Percentiles rank a stretch among this genome's conserved stretches.
phyloP scores from a whole-genome alignment of 495 filamentous ascomycete genomes.

The Copromyces sp. region DNA sequence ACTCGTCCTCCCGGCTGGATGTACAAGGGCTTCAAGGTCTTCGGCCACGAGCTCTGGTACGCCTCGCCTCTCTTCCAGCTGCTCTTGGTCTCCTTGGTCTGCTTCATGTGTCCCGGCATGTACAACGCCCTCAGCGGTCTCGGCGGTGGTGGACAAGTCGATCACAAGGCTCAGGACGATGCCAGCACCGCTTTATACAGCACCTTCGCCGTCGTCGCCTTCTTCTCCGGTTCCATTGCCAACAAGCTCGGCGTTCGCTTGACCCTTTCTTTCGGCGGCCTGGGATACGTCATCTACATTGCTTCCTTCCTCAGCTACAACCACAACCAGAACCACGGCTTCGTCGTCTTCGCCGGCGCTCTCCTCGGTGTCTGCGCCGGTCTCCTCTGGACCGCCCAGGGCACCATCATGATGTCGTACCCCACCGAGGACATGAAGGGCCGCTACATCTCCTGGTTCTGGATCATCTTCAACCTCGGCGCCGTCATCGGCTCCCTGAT shows the following conservation, averaged over 20 bases:
- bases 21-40: slow-evolving; percentile 54
- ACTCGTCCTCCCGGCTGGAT: slow-evolving; percentile 48
- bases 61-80: slow-evolving; percentile 68
- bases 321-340: slow-evolving; percentile 63
- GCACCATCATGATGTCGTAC: slow-evolving; percentile 93
- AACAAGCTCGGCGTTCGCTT: slow-evolving; percentile 65
- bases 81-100: slow-evolving; percentile 69
- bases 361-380: slow-evolving; percentile 72
- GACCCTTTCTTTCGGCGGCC: slow-evolving; percentile 68
- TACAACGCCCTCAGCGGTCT: slow-evolving; percentile 71
- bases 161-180: slow-evolving; percentile 53
- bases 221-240: slow-evolving; percentile 73
- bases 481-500: slow-evolving; percentile 84
- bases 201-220: slow-evolving; percentile 78
- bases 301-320: slow-evolving; percentile 72
- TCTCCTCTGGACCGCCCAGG: slow-evolving; percentile 84
- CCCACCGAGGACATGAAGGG: slow-evolving; percentile 75
- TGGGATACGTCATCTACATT: slow-evolving; percentile 81
- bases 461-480: slow-evolving; percentile 92
- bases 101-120: slow-evolving; percentile 83
- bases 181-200: slow-evolving; percentile 67
- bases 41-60: slow-evolving; percentile 51
- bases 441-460: slow-evolving; percentile 82
- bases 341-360: slow-evolving; percentile 69
- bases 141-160: slow-evolving; percentile 62